Percentiles rank a stretch among this genome's conserved stretches.
phyloP scores from a whole-genome alignment of 768 basidiomycete species.

The Trametes villosa region DNA sequence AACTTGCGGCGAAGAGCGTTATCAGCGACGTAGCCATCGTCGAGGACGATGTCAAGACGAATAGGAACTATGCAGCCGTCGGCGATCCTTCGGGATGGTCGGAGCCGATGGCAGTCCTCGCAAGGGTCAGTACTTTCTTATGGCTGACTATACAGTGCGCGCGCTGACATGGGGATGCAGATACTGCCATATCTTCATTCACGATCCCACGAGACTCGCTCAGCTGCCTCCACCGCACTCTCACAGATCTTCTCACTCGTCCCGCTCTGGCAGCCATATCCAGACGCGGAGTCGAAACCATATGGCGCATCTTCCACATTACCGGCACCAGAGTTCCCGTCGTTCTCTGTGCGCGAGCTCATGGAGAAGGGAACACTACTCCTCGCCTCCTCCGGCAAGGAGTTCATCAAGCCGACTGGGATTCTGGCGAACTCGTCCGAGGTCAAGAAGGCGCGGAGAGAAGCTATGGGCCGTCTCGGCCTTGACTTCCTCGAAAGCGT shows the following conservation, averaged over 20 bases:
- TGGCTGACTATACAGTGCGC: neutral
- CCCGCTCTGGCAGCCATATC: conserved; percentile 73
- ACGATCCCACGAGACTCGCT: conserved; percentile 89
- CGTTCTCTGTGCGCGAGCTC: conserved; percentile 77
- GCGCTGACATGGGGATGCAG: conserved; percentile 44
- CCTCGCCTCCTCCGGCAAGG: conserved; percentile 91
- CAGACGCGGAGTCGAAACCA: conserved; percentile 38
- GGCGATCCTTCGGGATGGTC: conserved; percentile 82
- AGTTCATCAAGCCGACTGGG: conserved; percentile 77
- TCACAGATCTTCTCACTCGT: conserved; percentile 86
- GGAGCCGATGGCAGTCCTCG: conserved; percentile 88
- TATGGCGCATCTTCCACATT: conserved; percentile 36
- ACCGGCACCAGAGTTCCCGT: conserved; percentile 62
- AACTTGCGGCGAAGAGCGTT: conserved; percentile 86
- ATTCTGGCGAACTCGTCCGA: conserved; percentile 76
- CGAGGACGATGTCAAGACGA: conserved; percentile 76
- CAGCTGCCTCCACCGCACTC: conserved; percentile 86
- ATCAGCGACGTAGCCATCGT: conserved; percentile 74
- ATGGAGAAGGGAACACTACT: conserved; percentile 79
- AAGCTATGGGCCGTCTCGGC: conserved; percentile 86
- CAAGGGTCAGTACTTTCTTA: conserved; percentile 59
- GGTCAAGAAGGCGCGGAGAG: conserved; percentile 85
- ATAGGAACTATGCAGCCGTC: conserved; percentile 58
- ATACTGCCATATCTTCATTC: conserved; percentile 91
- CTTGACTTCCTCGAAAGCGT: conserved; percentile 83